Evolutionary conservation across 345 rosid genomes (phyloP), one percentile per base, ranked within the genome.

Genomic region (Arabis alpina): DNA sequence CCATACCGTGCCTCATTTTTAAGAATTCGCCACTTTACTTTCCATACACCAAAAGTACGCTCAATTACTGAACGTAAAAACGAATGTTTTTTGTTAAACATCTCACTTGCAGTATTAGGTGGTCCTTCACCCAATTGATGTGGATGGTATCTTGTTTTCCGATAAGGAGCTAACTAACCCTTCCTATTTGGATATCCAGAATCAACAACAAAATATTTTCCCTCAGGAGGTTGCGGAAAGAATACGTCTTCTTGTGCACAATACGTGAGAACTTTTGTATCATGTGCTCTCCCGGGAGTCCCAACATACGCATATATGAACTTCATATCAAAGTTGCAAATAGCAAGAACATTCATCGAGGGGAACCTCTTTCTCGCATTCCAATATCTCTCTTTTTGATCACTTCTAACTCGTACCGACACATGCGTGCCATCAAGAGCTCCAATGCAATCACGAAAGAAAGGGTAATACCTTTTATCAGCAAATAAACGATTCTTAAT

Each of bases 291-390:
- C 0, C 27, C 6, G 0, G 54, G 54, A 4, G 54, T 62, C 3
- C 54, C 54, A 2, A 47, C 42, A 3, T 62, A 47, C 3, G 15
- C 15, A 15, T 62, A 45, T 45, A 62, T 62, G 10, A 63, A 48
- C 6, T 63, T 48, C 12, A 63, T 63, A 19, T 63, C 68, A 7
- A 63, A 45, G 7, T 47, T 63, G 16, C 55, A 48, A 48, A 48
- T 63, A 12, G 19, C 55, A 34, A 63, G 68, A 11, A 47, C 4
- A 4, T 63, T 63, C 68, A 63, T 63, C 5, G 44, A 48, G 1
- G 45, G 16, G 4, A 48, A 32, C 10, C 11, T 19, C 28, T 34
- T 63, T 48, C 68, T 19, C 44, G 11, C 19, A 63, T 34, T 63
- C 68, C 43, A 63, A 10, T 32, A 63, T 45, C 43, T 62, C 14